phyloP scores from a whole-genome alignment of 148 eudicot species.

The Rhododendron williamsianum region DNA sequence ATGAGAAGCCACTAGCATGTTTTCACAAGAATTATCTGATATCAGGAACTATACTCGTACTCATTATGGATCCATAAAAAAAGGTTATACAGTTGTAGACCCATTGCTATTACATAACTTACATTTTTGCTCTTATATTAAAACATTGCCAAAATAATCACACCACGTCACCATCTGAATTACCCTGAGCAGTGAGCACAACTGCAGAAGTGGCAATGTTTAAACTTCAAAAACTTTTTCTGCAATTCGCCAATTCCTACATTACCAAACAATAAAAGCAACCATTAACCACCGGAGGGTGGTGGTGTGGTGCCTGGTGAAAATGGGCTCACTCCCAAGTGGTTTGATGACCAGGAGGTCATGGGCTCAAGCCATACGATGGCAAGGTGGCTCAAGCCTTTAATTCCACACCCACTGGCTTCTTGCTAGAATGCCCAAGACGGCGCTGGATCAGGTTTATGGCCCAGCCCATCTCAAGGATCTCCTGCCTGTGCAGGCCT shows the following conservation, averaged over 20 bases:
- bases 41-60: background rate
- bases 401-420: background rate
- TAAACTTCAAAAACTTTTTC: background rate
- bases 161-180: background rate
- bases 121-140: background rate
- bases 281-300: background rate
- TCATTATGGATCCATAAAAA: background rate
- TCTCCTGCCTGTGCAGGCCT: background rate
- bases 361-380: background rate
- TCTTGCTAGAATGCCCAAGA: background rate
- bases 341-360: background rate
- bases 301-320: background rate
- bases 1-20: background rate
- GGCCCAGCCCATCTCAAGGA: background rate
- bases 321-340: background rate
- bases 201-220: background rate
- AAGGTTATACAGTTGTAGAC: background rate
- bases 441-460: background rate
- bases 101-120: background rate
- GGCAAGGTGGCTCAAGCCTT: background rate
- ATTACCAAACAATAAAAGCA: background rate
- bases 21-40: background rate
- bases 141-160: background rate
- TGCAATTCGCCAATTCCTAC: background rate
- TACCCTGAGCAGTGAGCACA: background rate